Base-by-base conservation (phyloP, 768 basidiomycete genomes). In the Sistotremastrum niveocremeum region DNA sequence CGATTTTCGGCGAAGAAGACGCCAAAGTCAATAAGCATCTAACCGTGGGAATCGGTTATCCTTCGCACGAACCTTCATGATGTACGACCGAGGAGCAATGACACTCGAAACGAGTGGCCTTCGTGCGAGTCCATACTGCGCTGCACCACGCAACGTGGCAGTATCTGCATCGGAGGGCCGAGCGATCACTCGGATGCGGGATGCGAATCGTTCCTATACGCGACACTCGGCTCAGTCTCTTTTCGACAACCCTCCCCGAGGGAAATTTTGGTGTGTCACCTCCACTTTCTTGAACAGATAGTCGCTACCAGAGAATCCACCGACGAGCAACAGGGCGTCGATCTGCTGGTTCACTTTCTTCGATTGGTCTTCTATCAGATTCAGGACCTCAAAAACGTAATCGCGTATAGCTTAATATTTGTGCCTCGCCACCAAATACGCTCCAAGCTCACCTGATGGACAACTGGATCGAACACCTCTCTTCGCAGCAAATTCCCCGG, bases 381-480 rank as follows among this genome's bases (percentile, higher is more conserved):
- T 73, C 29, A 90, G 63, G 33, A 87, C 86, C 82, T 89, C 56
- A 40, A 46, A 42, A 52, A 37, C 39, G 31, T 5, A 37, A 38
- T 32, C 11, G 39, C 4, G 12, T 42, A 7, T 10, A 7, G 46
- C 32, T 38, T 47, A 39, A 49, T 20, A 41, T 34, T 45, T 20
- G 10, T 30, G 40, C 33, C 33, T 11, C 4, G 5, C 10, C 37
- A 20, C 20, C 20, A 20, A 20, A 20, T 20, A 31, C 37, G 11
- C 30, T 31, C 34, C 29, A 44, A 40, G 53, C 70, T 28, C 46
- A 84, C 86, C 69, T 87, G 73, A 51, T 74, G 73, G 34, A 93
- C 77, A 35, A 91, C 81, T 30, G 89, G 88, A 62, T 89, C 87
- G 54, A 91, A 93, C 6, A 91, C 88, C 59, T 87, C 82, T 51